Percentiles rank a stretch among this genome's conserved stretches.
Conservation (phyloP, 2,329 filamentous ascomycete species). For the Fusarium sp. region DNA sequence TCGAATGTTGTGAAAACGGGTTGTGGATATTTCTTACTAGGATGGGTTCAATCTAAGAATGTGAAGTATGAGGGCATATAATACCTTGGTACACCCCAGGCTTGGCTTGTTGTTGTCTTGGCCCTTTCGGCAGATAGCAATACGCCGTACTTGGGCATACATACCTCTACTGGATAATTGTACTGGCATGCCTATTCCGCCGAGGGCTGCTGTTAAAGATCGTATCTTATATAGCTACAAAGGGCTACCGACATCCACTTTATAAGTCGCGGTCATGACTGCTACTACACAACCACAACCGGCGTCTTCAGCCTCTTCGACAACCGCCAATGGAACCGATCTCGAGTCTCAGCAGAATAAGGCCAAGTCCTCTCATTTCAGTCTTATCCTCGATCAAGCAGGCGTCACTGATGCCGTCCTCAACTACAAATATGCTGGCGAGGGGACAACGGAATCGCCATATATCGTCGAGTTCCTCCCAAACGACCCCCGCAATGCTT, state of each 20-base stretch:
- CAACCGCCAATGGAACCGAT: conserved; percentile 50
- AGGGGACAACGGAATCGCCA: conserved; percentile 75
- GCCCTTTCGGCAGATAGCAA: neutral
- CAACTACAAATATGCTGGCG: conserved; percentile 67
- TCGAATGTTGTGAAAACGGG: conserved; percentile 11
- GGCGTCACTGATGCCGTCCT: conserved; percentile 69
- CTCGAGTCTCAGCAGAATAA: conserved; percentile 57
- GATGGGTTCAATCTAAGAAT: neutral
- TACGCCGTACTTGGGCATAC: neutral
- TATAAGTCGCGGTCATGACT: conserved; percentile 9
- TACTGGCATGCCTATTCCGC: neutral
- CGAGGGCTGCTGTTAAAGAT: neutral
- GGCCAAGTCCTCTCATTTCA: conserved; percentile 60
- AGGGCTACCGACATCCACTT: neutral
- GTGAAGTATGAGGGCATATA: conserved; percentile 23
- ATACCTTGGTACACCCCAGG: conserved; percentile 13
- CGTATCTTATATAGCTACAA: conserved; percentile 1
- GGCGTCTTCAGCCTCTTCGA: conserved; percentile 40
- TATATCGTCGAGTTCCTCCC: conserved; percentile 77
- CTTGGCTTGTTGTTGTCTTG: neutral
- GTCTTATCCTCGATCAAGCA: conserved; percentile 68
- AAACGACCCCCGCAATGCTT: conserved; percentile 75
- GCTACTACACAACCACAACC: conserved; percentile 39
- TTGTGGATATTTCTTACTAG: conserved; percentile 30
- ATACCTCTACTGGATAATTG: neutral